Evolutionary conservation across 179 eudicot species (phyloP).

Genomic region (Silene noctiflora): DNA sequence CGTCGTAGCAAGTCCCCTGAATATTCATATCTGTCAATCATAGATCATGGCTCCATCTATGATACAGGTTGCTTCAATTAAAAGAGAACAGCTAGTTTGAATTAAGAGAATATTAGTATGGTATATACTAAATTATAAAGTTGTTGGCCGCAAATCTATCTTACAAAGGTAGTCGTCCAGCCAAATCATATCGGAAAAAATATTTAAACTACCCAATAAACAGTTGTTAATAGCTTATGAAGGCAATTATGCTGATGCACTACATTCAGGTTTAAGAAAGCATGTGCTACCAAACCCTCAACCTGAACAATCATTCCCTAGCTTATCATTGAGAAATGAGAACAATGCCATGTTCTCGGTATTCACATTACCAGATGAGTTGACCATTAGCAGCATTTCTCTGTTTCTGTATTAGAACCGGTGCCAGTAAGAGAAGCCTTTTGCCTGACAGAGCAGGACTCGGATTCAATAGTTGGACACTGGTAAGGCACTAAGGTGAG

Average conservation of each 20-base stretch:
- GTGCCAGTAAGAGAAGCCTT: not conserved
- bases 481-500: not conserved
- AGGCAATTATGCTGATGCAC: not conserved
- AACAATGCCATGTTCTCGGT: not conserved
- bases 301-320: not conserved
- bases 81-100: not conserved
- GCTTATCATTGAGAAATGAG: not conserved
- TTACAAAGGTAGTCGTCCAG: not conserved
- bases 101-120: not conserved
- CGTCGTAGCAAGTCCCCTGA: too few relatives aligned
- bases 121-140: not conserved
- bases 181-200: not conserved
- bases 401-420: not conserved
- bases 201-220: too few relatives aligned
- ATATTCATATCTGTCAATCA: not conserved
- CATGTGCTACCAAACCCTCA: not conserved
- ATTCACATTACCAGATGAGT: not conserved
- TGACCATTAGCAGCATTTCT: not conserved
- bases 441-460: not conserved
- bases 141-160: not conserved
- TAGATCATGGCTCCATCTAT: not conserved
- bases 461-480: not conserved
- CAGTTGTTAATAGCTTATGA: conserved; percentile 1
- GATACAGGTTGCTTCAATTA: not conserved
- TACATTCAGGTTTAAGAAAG: not conserved